Base-by-base conservation (phyloP, 1,284 basidiomycete genomes). In the Ceraceosorus bombacis region DNA sequence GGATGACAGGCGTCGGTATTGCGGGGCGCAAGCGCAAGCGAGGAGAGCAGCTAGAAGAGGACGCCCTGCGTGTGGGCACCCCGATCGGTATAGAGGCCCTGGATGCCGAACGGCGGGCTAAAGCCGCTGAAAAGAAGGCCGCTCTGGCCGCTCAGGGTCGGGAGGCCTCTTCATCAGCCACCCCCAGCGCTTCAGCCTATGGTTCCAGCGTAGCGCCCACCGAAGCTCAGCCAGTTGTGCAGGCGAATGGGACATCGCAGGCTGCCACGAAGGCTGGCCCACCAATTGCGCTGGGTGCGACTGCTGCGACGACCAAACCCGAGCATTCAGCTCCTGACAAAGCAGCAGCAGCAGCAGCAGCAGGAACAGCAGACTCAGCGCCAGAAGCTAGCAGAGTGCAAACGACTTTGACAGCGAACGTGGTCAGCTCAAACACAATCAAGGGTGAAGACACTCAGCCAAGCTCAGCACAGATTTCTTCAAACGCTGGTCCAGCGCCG, bases 51-150 rank as follows among this genome's bases (percentile, higher is more conserved):
- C 41, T 41, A 5, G 59, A 57, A 17, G 46, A 59, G 5, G 67
- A 72, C 4, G 63, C 69, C 1, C 64, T 73, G 60, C 66, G 64
- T 39, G 71, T 75, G 5, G 73, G 72, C 48, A 73, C 72, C 5
- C 73, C 73, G 5, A 72, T 74, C 51, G 73, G 73, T 15, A 66
- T 75, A 54, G 73, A 75, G 57, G 72, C 72, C 36, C 59, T 73
- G n/a, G 61, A 71, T 40, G 68, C 66, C 5, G 65, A 66, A 36
- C 64, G 63, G 46, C 59, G 69, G 5, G 67, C 67, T 27, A 62
- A 67, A 51, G 66, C 69, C 5, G 68, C 66, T 57, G 69, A 71
- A 53, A 64, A 67, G 6, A 59, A 62, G 9, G 62, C 39, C 2
- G 55, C 54, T 5, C 43, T 17, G 12, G 57, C 56, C 5, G 38